Conservation (phyloP, 805 yeast species). For the Maudiozyma serrabonitensis region DNA sequence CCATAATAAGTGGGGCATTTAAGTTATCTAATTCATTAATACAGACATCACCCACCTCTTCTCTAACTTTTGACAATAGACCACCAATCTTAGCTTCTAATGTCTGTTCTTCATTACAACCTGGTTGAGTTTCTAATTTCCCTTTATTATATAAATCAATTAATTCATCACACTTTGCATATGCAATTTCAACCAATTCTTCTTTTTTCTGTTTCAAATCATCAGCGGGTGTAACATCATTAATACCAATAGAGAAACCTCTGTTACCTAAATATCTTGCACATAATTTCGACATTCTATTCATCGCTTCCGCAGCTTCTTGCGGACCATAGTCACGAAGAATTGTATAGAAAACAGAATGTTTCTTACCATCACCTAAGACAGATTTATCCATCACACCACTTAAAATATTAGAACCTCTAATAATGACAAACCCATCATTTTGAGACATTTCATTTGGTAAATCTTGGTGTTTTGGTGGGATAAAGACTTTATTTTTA, state of each 20-base stretch:
- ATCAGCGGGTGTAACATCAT: constrained; percentile 89
- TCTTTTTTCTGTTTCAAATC: constrained; percentile 73
- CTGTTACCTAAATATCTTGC: constrained; percentile 91
- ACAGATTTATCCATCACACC: constrained; percentile 97
- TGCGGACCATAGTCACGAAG: constrained; percentile 94
- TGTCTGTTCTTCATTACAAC: constrained; percentile 97
- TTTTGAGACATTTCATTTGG: constrained; percentile 96
- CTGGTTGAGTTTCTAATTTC: constrained; percentile 94
- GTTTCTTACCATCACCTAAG: constrained; percentile 96
- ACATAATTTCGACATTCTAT: constrained; percentile 97
- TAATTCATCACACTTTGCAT: constrained; percentile 81
- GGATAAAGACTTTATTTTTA: constrained; percentile 77
- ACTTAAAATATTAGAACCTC: constrained; percentile 79
- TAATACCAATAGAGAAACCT: constrained; percentile 95
- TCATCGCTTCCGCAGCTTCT: constrained; percentile 94
- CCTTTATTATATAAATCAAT: constrained; percentile 73
- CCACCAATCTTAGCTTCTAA: constrained; percentile 97
- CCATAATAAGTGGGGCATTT: constrained; percentile 97
- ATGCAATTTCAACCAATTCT: constrained; percentile 81
- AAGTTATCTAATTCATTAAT: constrained; percentile 79
- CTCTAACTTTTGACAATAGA: constrained; percentile 90
- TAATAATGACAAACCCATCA: constrained; percentile 85
- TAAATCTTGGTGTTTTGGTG: constrained; percentile 55
- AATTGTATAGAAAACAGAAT: constrained; percentile 90
- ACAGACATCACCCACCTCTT: constrained; percentile 97